A percentile compares a stretch with the other conserved stretches of the same genome.
phyloP scores from a whole-genome alignment of 75 land plant species.

The Ceratopteris richardii region DNA sequence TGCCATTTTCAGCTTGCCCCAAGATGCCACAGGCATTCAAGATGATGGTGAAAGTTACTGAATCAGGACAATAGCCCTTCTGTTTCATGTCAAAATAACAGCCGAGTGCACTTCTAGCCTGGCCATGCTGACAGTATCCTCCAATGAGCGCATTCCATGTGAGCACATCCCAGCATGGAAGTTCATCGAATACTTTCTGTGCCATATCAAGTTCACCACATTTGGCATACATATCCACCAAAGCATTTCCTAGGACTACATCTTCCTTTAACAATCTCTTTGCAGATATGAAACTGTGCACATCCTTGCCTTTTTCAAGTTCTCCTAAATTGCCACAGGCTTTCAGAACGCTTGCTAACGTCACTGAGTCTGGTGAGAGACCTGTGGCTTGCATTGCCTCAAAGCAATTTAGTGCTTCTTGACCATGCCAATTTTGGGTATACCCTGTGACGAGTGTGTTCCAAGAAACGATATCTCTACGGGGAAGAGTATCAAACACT shows the following conservation, averaged over 20 bases:
- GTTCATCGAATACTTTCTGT: slow-evolving; percentile 11
- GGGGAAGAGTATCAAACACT: neutral
- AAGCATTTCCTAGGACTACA: slow-evolving; percentile 7
- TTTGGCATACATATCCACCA: too few relatives aligned
- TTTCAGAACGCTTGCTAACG: slow-evolving; percentile 11
- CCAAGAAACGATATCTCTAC: slow-evolving; percentile 22
- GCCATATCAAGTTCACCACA: slow-evolving; percentile 22
- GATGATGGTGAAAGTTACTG: slow-evolving; percentile 22
- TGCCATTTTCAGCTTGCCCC: slow-evolving; percentile 20
- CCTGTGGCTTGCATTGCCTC: slow-evolving; percentile 18
- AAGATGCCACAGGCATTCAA: slow-evolving; percentile 33
- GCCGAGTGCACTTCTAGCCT: slow-evolving; percentile 14
- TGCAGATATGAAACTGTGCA: slow-evolving; percentile 12
- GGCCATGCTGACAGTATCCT: slow-evolving; percentile 25
- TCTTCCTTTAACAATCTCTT: slow-evolving; percentile 14
- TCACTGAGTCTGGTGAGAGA: slow-evolving; percentile 11
- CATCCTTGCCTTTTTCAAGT: slow-evolving; percentile 16
- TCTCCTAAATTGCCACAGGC: slow-evolving; percentile 3
- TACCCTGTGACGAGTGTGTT: slow-evolving; percentile 22
- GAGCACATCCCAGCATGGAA: slow-evolving; percentile 21
- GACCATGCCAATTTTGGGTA: slow-evolving; percentile 6
- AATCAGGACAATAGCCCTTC: slow-evolving; percentile 23
- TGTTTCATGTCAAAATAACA: slow-evolving; percentile 18
- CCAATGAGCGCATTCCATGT: slow-evolving; percentile 37
- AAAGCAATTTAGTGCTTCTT: neutral